Evolutionary conservation across 2,329 filamentous ascomycete species (phyloP).

Genomic region (Neonectria coccinea): DNA sequence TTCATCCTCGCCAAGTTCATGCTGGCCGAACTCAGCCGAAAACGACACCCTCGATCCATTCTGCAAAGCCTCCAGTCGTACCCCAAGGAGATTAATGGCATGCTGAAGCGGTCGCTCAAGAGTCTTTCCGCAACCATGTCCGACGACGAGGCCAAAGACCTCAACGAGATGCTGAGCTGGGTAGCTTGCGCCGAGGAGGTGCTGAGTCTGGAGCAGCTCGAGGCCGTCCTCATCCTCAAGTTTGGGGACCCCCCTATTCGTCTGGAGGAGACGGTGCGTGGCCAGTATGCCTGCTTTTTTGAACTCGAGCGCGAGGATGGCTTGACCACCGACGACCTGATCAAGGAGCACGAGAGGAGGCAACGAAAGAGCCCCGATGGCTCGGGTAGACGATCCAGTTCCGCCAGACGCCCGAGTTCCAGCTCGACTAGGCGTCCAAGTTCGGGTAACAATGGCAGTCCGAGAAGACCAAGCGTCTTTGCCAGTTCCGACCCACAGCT

Average conservation of each 20-base stretch:
- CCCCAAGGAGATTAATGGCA: slow-evolving; percentile 58
- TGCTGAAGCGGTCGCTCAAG: slow-evolving; percentile 55
- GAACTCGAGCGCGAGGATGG: slow-evolving; percentile 59
- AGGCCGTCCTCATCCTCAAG: slow-evolving; percentile 56
- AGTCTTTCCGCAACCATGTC: slow-evolving; percentile 56
- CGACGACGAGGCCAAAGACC: slow-evolving; percentile 53
- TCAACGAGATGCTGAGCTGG: slow-evolving; percentile 62
- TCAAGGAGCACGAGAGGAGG: slow-evolving; percentile 52
- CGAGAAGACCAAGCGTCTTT: slow-evolving; percentile 29
- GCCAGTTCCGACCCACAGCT: slow-evolving; percentile 26
- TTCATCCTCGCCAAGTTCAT: slow-evolving; percentile 64
- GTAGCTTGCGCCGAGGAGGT: slow-evolving; percentile 58
- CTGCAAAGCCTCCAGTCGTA: slow-evolving; percentile 58
- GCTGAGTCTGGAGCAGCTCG: slow-evolving; percentile 58
- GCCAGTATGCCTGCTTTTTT: slow-evolving; percentile 61
- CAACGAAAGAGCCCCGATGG: slow-evolving; percentile 40
- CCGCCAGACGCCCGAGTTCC: slow-evolving; percentile 38
- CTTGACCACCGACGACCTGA: slow-evolving; percentile 55
- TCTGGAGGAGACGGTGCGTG: slow-evolving; percentile 57
- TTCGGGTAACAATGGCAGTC: slow-evolving; percentile 36
- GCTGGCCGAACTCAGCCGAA: slow-evolving; percentile 60
- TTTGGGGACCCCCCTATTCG: slow-evolving; percentile 56
- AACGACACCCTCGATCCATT: slow-evolving; percentile 58
- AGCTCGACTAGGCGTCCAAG: slow-evolving; percentile 37
- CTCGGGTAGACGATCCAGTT: slow-evolving; percentile 38